Conservation (phyloP, 148 eudicot genomes). For the Vaccinium darrowii region DNA sequence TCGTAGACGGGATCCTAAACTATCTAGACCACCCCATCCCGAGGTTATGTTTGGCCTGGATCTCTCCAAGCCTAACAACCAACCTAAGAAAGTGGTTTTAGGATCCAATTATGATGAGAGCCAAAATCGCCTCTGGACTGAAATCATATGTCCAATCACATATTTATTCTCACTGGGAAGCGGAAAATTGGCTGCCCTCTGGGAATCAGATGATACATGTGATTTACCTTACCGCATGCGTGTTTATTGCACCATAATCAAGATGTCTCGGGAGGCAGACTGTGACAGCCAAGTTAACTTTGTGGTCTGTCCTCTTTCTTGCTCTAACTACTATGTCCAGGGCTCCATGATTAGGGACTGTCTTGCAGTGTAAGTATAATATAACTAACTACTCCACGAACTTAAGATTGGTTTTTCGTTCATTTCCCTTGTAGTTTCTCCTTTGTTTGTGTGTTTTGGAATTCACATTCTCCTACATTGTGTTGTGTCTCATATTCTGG, state of each 20-base stretch:
- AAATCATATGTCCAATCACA: too few relatives aligned
- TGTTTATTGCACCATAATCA: background rate
- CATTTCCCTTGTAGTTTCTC: too few relatives aligned
- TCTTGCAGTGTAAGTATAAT: background rate
- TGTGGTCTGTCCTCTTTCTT: background rate
- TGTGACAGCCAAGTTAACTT: too few relatives aligned
- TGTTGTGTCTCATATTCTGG: too few relatives aligned
- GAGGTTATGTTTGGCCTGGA: background rate
- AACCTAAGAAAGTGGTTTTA: background rate
- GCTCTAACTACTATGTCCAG: background rate
- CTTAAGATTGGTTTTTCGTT: too few relatives aligned
- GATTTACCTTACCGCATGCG: background rate
- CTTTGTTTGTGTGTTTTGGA: too few relatives aligned
- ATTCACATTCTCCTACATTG: too few relatives aligned
- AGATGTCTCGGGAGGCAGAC: background rate
- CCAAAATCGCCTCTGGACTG: background rate
- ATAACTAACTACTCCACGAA: too few relatives aligned
- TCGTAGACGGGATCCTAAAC: background rate
- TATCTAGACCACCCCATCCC: background rate
- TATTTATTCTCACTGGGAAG: background rate
- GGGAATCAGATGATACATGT: background rate
- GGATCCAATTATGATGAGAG: background rate
- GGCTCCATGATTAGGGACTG: background rate
- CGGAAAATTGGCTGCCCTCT: background rate
- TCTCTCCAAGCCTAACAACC: background rate